phyloP scores from a whole-genome alignment of 164 flowering plant species.

The Vitis amurensis region DNA sequence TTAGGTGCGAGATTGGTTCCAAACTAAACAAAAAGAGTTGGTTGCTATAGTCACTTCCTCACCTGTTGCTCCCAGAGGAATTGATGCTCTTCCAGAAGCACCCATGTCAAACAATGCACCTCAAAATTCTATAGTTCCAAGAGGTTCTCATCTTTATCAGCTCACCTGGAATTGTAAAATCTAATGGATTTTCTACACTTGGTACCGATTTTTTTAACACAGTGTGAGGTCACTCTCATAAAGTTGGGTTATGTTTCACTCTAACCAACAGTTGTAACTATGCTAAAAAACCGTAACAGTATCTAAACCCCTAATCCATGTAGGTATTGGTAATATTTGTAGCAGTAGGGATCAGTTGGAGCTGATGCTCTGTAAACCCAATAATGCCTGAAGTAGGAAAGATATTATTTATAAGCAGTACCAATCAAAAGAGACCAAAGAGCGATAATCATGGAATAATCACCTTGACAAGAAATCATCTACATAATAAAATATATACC shows the following conservation, averaged over 20 bases:
- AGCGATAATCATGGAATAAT: no score
- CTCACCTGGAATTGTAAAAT: background rate
- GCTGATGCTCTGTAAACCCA: no score
- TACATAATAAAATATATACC: no score
- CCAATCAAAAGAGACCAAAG: no score
- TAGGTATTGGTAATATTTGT: no score
- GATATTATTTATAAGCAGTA: no score
- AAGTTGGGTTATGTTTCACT: background rate
- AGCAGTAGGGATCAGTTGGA: no score
- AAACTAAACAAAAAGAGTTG: constrained; percentile 16
- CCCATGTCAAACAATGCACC: constrained; percentile 1
- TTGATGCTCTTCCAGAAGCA: constrained; percentile 10
- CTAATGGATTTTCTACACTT: background rate
- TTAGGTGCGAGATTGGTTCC: constrained; percentile 40
- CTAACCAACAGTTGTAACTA: no score
- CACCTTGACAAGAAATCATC: no score
- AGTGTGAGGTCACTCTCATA: background rate
- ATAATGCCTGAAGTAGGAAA: background rate
- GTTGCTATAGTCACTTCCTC: constrained; percentile 3
- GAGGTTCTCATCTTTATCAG: constrained; percentile 15
- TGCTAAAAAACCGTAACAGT: no score
- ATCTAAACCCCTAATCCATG: no score
- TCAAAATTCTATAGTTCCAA: background rate
- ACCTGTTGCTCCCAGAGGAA: constrained; percentile 8
- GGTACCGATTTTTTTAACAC: background rate